A percentile compares a stretch with the other conserved stretches of the same genome.
phyloP scores from a whole-genome alignment of 179 eudicot genomes.

The Patellifolia procumbens region DNA sequence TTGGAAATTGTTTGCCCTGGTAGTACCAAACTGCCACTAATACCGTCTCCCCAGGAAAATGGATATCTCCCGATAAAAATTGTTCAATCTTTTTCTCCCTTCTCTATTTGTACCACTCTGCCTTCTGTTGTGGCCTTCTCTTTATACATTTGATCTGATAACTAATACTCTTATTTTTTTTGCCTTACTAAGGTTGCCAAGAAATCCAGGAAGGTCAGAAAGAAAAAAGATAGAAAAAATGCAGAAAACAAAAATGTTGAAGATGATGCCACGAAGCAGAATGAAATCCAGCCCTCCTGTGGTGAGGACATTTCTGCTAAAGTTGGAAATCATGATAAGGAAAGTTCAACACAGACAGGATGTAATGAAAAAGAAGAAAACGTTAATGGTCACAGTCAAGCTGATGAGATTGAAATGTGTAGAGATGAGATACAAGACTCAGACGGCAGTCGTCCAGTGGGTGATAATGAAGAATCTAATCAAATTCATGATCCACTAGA shows the following conservation, averaged over 20 bases:
- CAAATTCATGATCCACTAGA: not conserved
- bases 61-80: too few species aligned
- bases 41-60: too few species aligned
- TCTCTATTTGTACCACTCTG: too few species aligned
- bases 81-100: too few species aligned
- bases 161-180: not conserved
- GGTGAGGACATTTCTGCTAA: constrained; percentile 27
- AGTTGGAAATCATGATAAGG: constrained; percentile 26
- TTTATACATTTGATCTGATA: constrained; percentile 6
- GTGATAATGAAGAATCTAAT: constrained; percentile 23
- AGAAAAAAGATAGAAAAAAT: constrained; percentile 48
- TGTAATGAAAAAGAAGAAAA: constrained; percentile 34
- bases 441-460: constrained; percentile 29
- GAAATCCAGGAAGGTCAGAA: constrained; percentile 66
- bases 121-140: not conserved
- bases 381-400: constrained; percentile 26
- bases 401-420: constrained; percentile 33
- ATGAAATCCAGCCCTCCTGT: constrained; percentile 33
- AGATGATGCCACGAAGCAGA: constrained; percentile 39
- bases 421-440: constrained; percentile 34
- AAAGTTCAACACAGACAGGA: constrained; percentile 18
- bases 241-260: constrained; percentile 37
- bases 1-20: too few species aligned
- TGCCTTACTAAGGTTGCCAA: constrained; percentile 62
- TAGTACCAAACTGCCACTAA: too few species aligned